A percentile compares a stretch with the other conserved stretches of the same genome.
Evolutionary conservation across 2,329 filamentous ascomycete species (phyloP).

Genomic region (Teratosphaeriaceae sp.): DNA sequence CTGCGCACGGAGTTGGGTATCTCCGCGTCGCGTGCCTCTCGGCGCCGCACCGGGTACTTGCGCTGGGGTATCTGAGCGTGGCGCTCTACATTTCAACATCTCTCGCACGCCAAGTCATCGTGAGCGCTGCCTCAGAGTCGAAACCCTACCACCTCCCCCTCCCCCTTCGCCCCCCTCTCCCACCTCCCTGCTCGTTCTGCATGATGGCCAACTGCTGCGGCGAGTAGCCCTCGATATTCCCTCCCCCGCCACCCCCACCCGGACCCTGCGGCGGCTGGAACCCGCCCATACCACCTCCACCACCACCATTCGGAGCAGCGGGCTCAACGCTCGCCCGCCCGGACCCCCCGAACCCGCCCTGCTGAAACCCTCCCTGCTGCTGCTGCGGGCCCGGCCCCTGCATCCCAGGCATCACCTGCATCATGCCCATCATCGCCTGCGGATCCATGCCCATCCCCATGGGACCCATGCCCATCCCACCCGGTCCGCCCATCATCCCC

Average conservation of each 20-base stretch:
- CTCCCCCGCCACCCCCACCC: constrained; percentile 14
- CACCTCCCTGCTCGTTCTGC: constrained; percentile 25
- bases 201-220: constrained; percentile 31
- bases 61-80: no score
- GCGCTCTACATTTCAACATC: no score
- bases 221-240: constrained; percentile 27
- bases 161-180: constrained; percentile 25
- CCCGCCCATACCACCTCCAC: constrained; percentile 12
- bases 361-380: constrained; percentile 24
- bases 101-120: no score
- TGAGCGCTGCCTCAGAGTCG: no score
- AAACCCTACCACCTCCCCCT: constrained; percentile 21
- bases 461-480: constrained; percentile 41
- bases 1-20: no score
- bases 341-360: constrained; percentile 9
- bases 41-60: no score
- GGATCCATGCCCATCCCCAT: constrained; percentile 49
- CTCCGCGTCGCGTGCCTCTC: no score
- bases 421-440: constrained; percentile 37
- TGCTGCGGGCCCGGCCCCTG: constrained; percentile 10
- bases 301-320: constrained; percentile 20
- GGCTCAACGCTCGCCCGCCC: constrained; percentile 10
- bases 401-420: constrained; percentile 28
- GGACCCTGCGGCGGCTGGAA: constrained; percentile 14
- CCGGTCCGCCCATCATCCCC: constrained; percentile 33